Evolutionary conservation across 768 basidiomycete genomes (phyloP), one percentile per base, ranked within the genome.

Genomic region (Lactarius sp.): DNA sequence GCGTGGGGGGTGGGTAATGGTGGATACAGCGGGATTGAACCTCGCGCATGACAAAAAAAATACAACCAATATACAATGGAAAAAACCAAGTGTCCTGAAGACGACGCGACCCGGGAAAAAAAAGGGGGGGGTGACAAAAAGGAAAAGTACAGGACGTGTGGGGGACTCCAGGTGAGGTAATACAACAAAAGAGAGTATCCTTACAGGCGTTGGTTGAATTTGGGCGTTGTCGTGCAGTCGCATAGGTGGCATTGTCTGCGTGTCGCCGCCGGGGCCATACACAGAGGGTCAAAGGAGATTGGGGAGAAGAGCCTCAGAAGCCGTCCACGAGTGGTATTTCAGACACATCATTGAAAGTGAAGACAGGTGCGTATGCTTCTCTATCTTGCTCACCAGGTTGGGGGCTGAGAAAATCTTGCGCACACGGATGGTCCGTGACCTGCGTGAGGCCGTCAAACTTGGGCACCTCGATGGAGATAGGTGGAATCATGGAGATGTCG

Each of bases 401-500:
- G 6, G 49, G 36, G 20, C 44, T 56, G 41, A 59, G 56, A 47
- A 54, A 61, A 22, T 66, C 62, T 5, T 41, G 57, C 18, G 49
- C 47, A 10, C 62, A 64, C 16, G 65, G 7, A 4, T 67, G 64
- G 16, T 59, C 59, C 16, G 49, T 52, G 27, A 54, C 16, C 18
- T 47, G 59, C 34, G 37, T 44, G 14, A 56, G 31, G 50, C 61
- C 66, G 39, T 77, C 77, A 52, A 75, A 79, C 50, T 82, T 83
- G 53, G 81, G 77, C 64, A 82, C 70, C 16, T 83, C 83, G 58
- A 87, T 76, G 65, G 86, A 81, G 71, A 87, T 80, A 0, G 86
- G 81, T 2, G 85, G 86, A 66, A 89, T 89, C 27, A 84, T 75
- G 67, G 70, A 74, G 66, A 89, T 73, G 70, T 88, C 86, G 71